Percentiles rank a stretch among this genome's conserved stretches.
Conservation (phyloP, 208 protist species). For the Acanthamoeba healyi region DNA sequence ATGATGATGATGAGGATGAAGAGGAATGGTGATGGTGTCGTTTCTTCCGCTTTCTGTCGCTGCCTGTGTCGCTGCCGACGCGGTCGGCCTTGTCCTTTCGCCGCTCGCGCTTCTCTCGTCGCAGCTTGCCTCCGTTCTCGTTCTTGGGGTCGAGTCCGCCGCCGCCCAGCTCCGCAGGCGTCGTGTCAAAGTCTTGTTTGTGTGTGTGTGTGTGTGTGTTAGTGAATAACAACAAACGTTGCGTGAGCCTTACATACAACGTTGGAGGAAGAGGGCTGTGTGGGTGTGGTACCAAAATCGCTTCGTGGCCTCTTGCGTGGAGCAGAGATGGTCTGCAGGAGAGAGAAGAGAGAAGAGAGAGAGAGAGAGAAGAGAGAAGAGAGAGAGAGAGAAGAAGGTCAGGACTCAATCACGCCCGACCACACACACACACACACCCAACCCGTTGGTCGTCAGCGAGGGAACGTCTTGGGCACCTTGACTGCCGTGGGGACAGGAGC, state of each 20-base stretch:
- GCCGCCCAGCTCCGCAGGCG: background rate
- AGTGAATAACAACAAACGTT: no score
- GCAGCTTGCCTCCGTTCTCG: background rate
- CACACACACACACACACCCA: no score
- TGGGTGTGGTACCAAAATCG: background rate
- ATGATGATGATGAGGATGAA: background rate
- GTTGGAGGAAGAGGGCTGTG: background rate
- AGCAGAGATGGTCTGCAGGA: background rate
- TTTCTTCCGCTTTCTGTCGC: background rate
- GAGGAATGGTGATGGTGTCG: background rate
- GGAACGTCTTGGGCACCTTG: no score
- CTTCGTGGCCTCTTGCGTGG: background rate
- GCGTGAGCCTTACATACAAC: no score
- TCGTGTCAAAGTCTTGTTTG: background rate
- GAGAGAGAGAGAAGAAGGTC: background rate
- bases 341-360: background rate
- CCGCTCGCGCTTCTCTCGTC: background rate
- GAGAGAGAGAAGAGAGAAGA: background rate
- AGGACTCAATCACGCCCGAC: background rate
- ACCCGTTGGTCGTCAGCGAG: no score
- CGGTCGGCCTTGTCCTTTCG: background rate
- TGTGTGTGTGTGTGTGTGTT: no score
- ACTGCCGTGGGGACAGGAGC: no score
- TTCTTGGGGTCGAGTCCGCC: slow-evolving; percentile 1
- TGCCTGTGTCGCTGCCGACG: background rate